Evolutionary conservation across 2,329 filamentous ascomycete genomes (phyloP).

Genomic region (Curvularia lunata): DNA sequence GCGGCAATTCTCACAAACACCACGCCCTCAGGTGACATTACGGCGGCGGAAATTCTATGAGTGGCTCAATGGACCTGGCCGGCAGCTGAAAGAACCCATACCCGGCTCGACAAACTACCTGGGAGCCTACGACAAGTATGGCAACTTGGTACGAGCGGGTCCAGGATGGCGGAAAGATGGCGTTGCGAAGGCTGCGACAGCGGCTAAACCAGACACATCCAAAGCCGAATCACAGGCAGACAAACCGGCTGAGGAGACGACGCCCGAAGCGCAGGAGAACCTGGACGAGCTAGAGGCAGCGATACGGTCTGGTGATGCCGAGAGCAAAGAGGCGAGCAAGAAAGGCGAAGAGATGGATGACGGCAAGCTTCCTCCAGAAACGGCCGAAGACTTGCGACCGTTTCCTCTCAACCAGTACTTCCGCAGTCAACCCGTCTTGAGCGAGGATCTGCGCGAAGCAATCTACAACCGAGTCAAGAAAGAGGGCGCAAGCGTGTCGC

Average conservation of each 20-base stretch:
- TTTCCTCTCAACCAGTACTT: constrained; percentile 79
- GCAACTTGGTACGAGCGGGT: constrained; percentile 54
- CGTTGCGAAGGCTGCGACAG: constrained; percentile 25
- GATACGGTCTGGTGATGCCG: constrained; percentile 28
- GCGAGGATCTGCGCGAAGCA: constrained; percentile 72
- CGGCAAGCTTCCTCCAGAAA: constrained; percentile 39
- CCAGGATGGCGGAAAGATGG: constrained; percentile 29
- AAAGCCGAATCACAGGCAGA: constrained; percentile 22
- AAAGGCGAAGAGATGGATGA: constrained; percentile 25
- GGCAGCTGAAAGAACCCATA: constrained; percentile 56
- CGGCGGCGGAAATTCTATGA: constrained; percentile 63
- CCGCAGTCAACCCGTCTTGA: constrained; percentile 73
- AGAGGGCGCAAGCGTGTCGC: constrained; percentile 70
- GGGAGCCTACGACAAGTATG: constrained; percentile 58
- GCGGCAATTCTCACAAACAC: constrained; percentile 48
- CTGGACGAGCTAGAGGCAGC: constrained; percentile 39
- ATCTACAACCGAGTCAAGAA: constrained; percentile 73
- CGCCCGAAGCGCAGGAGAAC: constrained; percentile 37
- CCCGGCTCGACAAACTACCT: constrained; percentile 62
- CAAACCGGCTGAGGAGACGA: constrained; percentile 32
- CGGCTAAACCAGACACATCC: constrained; percentile 11
- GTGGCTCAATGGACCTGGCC: constrained; percentile 65
- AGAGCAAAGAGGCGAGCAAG: constrained; percentile 23
- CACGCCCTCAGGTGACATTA: constrained; percentile 53
- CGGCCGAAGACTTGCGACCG: constrained; percentile 55